Evolutionary conservation across 1,139 yeast species (phyloP), one percentile per base, ranked within the genome.

Genomic region (Kurtzmaniella quercitrusa): DNA sequence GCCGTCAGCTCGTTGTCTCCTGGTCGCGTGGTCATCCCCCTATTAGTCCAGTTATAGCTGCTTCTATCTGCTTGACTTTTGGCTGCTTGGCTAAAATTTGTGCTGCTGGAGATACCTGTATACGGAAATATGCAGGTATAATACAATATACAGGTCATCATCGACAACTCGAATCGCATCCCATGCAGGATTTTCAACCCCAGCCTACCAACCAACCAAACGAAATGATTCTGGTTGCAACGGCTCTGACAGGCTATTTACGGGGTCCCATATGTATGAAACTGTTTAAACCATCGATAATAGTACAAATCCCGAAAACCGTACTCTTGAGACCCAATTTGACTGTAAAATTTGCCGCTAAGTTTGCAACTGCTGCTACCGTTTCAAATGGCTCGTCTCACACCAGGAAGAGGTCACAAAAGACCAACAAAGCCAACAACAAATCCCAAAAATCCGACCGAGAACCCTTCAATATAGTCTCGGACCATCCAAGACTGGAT

Each of bases 1-100:
- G 75, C 75, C 41, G 65, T 67, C 29, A 54, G 51, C 42, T 67
- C 71, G 41, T 52, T 55, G 36, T 55, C 55, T 37, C 54, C 46
- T 40, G 51, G 42, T 21, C 51, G 17, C 43, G 57, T 58, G 51
- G 55, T 52, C 58, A 55, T 56, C 38, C 7, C 21, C 18, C 11
- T 12, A 31, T 12, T 15, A 5, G 14, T n/a, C 11, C 36, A 9
- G 36, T 16, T 5, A 4, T 7, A 6, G 31, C 31, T 10, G 7
- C 31, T 27, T 27, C 31, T 27, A 7, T 27, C 7, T 4, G n/a
- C n/a, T 5, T 11, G 5, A 27, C 4, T 27, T 27, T 10, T 11
- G 31, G 31, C 31, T 27, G 31, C 14, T 27, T 6, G 14, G 31
- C 31, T n/a, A 5, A 27, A 27, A 27, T 27, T 27, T 27, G 31